Evolutionary conservation across 495 filamentous ascomycete species (phyloP).

Genomic region (Tuber melanosporum): DNA sequence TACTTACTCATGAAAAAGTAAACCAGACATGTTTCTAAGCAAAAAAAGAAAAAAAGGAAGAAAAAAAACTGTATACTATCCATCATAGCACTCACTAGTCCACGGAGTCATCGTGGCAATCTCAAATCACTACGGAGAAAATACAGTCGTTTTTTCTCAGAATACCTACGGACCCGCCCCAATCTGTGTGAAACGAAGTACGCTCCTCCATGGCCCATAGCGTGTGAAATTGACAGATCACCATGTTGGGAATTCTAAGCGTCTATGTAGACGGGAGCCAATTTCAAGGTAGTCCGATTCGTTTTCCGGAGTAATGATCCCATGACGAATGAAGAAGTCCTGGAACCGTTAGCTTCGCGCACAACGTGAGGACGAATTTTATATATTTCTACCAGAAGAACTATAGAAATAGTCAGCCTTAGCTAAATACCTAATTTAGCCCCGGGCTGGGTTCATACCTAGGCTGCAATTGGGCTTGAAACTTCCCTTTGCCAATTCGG

Average conservation of each 20-base stretch:
- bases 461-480: conserved; percentile 95
- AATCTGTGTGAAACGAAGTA: not conserved
- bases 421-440: not conserved
- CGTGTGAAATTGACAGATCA: conserved; percentile 3
- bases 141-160: not conserved
- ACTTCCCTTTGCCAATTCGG: conserved; percentile 60
- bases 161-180: not conserved
- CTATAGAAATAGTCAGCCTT: not conserved
- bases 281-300: conserved; percentile 79
- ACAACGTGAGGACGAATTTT: not conserved
- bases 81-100: not conserved
- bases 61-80: conserved; percentile 8
- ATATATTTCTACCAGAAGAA: not conserved
- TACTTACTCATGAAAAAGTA: conserved; percentile 92
- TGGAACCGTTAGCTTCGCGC: conserved; percentile 51
- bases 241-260: conserved; percentile 64
- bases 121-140: not conserved
- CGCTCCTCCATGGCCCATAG: not conserved
- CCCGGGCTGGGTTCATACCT: conserved; percentile 10
- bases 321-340: conserved; percentile 87
- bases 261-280: conserved; percentile 64
- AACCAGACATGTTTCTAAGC: conserved; percentile 8
- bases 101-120: not conserved
- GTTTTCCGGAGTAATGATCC: conserved; percentile 71
- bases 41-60: not conserved